Conservation (phyloP, 2,329 filamentous ascomycete species). For the Aspergillus texensis region DNA sequence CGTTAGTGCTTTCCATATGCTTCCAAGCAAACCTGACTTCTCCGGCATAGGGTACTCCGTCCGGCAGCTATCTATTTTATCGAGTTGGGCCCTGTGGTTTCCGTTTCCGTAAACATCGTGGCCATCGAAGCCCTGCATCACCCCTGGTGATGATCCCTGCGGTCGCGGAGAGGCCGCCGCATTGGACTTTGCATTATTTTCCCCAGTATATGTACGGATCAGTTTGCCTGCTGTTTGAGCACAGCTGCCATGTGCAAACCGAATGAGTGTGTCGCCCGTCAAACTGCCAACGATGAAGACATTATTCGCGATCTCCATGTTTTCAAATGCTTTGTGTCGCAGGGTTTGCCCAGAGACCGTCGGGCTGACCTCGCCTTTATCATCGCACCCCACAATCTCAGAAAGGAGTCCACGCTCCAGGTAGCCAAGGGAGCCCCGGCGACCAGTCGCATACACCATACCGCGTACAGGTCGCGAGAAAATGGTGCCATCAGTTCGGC, state of each 20-base stretch:
- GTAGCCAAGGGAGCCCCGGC: slow-evolving; percentile 58
- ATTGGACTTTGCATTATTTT: slow-evolving; percentile 14
- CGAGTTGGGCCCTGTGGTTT: not conserved
- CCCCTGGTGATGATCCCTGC: slow-evolving; percentile 28
- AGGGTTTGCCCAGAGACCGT: slow-evolving; percentile 57
- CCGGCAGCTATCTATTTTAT: slow-evolving; percentile 2
- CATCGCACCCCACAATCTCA: slow-evolving; percentile 47
- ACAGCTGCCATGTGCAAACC: slow-evolving; percentile 63
- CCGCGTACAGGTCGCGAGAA: slow-evolving; percentile 52
- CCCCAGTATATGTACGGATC: slow-evolving; percentile 30
- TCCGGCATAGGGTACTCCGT: not conserved
- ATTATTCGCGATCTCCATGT: slow-evolving; percentile 55
- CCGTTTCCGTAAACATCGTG: slow-evolving; percentile 28
- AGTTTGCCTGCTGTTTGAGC: slow-evolving; percentile 59
- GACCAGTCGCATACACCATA: slow-evolving; percentile 59
- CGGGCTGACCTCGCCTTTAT: slow-evolving; percentile 20
- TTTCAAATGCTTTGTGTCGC: slow-evolving; percentile 53
- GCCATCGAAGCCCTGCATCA: slow-evolving; percentile 45
- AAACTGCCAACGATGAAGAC: slow-evolving; percentile 62
- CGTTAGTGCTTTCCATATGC: slow-evolving; percentile 1
- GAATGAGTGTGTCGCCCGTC: slow-evolving; percentile 62
- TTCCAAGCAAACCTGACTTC: not conserved
- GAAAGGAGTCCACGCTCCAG: slow-evolving; percentile 49
- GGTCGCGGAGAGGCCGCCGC: slow-evolving; percentile 10
- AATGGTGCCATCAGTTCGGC: slow-evolving; percentile 44